phyloP scores from a whole-genome alignment of 768 basidiomycete genomes.

The Pisolithus marmoratus region DNA sequence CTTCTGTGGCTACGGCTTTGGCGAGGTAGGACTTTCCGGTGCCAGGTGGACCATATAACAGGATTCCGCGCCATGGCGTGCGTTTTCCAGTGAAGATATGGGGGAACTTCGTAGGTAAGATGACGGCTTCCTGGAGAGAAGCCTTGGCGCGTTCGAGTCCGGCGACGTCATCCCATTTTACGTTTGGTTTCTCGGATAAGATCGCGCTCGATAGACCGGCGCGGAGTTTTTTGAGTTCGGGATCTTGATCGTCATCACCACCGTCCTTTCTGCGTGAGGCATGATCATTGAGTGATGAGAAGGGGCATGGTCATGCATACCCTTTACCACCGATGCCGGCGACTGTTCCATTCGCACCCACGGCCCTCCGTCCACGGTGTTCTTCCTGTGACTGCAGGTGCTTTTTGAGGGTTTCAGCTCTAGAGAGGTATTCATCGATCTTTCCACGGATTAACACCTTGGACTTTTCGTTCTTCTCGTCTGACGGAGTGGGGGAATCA shows the following conservation, averaged over 20 bases:
- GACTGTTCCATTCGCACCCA: slow-evolving; percentile 44
- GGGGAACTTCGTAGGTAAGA: slow-evolving; percentile 99
- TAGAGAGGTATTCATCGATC: slow-evolving; percentile 84
- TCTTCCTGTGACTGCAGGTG: slow-evolving; percentile 65
- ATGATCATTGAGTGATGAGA: background rate
- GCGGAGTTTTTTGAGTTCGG: slow-evolving; percentile 95
- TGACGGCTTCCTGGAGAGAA: slow-evolving; percentile 95
- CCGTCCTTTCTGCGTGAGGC: slow-evolving; percentile 33
- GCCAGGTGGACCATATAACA: slow-evolving; percentile 96
- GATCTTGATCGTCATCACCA: slow-evolving; percentile 70
- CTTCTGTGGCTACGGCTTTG: slow-evolving; percentile 98
- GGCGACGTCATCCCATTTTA: slow-evolving; percentile 98
- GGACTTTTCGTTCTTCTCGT: slow-evolving; percentile 93
- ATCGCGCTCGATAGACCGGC: slow-evolving; percentile 86
- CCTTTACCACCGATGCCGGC: slow-evolving; percentile 40
- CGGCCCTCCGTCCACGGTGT: slow-evolving; percentile 42
- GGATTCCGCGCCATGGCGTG: slow-evolving; percentile 94
- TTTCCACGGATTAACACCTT: slow-evolving; percentile 81
- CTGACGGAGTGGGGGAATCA: slow-evolving; percentile 10
- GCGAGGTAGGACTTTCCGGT: slow-evolving; percentile 97
- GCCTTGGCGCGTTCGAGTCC: slow-evolving; percentile 95
- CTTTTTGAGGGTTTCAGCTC: slow-evolving; percentile 88
- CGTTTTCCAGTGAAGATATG: slow-evolving; percentile 98
- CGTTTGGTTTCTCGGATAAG: slow-evolving; percentile 88
- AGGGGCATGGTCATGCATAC: slow-evolving; percentile 24